A percentile compares a stretch with the other conserved stretches of the same genome.
These are phyloP conservation scores for Aspergillus nidulans DNA, from an alignment of 495 filamentous ascomycete species.

Conservation along the genomic window DNA sequence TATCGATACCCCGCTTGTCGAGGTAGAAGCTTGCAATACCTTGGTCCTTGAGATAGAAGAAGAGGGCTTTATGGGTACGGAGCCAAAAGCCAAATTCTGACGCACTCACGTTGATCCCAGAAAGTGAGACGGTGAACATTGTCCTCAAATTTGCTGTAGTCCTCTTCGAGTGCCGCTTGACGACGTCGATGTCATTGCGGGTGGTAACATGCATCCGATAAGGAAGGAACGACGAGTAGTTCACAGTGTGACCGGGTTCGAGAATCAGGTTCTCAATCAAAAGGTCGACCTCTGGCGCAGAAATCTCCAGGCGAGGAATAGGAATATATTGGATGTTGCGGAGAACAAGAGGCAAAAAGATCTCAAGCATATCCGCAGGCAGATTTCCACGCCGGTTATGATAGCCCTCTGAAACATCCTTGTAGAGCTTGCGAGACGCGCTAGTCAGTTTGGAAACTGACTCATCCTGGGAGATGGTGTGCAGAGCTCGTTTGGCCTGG, in stretches of 20 bases:
- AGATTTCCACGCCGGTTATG: constrained; percentile 61
- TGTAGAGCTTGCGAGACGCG: constrained; percentile 59
- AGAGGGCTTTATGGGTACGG: constrained; percentile 60
- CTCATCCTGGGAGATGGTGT: constrained; percentile 62
- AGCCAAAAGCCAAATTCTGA: constrained; percentile 82
- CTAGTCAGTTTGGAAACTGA: constrained; percentile 63
- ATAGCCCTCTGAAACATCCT: constrained; percentile 58
- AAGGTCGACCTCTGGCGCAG: constrained; percentile 77
- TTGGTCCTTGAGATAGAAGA: constrained; percentile 67
- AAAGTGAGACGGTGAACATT: constrained; percentile 67
- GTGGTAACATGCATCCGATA: constrained; percentile 76
- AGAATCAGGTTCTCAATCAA: constrained; percentile 86
- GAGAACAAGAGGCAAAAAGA: constrained; percentile 76
- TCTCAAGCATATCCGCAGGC: constrained; percentile 65
- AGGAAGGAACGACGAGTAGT: constrained; percentile 83
- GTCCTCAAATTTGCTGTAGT: constrained; percentile 63
- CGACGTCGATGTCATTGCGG: constrained; percentile 79
- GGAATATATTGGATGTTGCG: constrained; percentile 78
- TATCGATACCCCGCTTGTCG: constrained; percentile 80
- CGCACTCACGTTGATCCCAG: constrained; percentile 75
- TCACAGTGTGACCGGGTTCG: constrained; percentile 81
- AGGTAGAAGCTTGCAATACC: constrained; percentile 82
- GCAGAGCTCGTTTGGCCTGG: constrained; percentile 63
- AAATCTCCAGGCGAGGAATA: constrained; percentile 80
- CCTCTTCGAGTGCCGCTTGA: constrained; percentile 67